phyloP scores from a whole-genome alignment of 2,329 filamentous ascomycete species.

The Sordariomycetes sp. region DNA sequence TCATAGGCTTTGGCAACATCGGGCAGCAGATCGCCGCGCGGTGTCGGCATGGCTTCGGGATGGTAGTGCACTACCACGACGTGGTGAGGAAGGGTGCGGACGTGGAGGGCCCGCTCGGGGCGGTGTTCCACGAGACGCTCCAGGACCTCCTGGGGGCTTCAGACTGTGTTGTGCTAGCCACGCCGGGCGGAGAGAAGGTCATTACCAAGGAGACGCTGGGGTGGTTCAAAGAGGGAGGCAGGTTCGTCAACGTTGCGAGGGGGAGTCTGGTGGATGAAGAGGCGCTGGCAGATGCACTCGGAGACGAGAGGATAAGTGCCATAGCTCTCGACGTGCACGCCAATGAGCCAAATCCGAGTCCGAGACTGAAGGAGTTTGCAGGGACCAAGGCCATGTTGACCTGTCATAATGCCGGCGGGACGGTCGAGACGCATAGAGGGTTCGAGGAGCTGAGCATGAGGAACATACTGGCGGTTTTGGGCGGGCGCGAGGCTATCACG shows the following conservation, averaged over 20 bases:
- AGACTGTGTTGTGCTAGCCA: constrained; percentile 54
- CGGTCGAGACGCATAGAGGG: constrained; percentile 53
- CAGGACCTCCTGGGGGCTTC: constrained; percentile 36
- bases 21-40: constrained; percentile 49
- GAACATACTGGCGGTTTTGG: constrained; percentile 52
- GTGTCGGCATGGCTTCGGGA: constrained; percentile 45
- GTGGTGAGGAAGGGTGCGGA: constrained; percentile 33
- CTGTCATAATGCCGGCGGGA: constrained; percentile 59
- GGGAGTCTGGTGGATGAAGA: constrained; percentile 56
- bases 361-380: constrained; percentile 28
- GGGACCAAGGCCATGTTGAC: constrained; percentile 43
- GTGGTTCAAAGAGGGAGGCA: constrained; percentile 40
- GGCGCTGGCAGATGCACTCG: constrained; percentile 48
- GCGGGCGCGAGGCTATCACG: constrained; percentile 39
- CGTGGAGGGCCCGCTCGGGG: constrained; percentile 29
- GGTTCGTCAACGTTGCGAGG: constrained; percentile 57
- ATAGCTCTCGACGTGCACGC: constrained; percentile 56
- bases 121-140: constrained; percentile 38
- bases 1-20: constrained; percentile 61
- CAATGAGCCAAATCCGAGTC: constrained; percentile 44
- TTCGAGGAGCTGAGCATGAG: constrained; percentile 58
- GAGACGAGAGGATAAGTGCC: constrained; percentile 34
- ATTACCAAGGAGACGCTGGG: constrained; percentile 35
- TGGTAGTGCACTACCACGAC: constrained; percentile 57
- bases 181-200: constrained; percentile 38